Conservation (phyloP, 2,329 filamentous ascomycete species). For the Trichoderma endophyticum region DNA sequence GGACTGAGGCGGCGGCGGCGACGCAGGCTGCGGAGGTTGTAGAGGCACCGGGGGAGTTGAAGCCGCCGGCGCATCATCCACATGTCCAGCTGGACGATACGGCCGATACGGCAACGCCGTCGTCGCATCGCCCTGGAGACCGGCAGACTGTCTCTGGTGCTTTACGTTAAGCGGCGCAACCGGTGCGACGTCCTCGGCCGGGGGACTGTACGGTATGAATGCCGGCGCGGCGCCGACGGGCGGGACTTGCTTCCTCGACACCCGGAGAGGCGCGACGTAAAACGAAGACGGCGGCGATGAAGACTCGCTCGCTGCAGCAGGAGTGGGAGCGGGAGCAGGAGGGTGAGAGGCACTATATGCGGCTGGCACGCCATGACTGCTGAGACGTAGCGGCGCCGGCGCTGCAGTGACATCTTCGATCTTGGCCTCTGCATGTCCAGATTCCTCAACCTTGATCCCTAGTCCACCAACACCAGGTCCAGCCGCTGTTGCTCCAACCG, state of each 20-base stretch:
- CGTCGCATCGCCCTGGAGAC: not conserved
- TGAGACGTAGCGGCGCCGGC: not conserved
- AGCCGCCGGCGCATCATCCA: not conserved
- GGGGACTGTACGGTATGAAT: slow-evolving; percentile 32
- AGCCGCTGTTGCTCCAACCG: not conserved
- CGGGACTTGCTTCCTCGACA: slow-evolving; percentile 26
- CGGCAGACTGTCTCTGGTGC: not conserved
- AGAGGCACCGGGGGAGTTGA: not conserved
- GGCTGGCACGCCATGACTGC: not conserved
- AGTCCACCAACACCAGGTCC: not conserved
- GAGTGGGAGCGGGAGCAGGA: not conserved
- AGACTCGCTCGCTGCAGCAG: not conserved
- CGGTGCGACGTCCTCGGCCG: not conserved
- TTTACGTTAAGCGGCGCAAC: not conserved
- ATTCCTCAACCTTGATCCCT: not conserved
- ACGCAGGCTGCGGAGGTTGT: not conserved
- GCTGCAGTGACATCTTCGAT: not conserved
- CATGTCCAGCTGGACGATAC: slow-evolving; percentile 21
- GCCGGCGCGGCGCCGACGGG: slow-evolving; percentile 22
- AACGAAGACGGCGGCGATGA: slow-evolving; percentile 1
- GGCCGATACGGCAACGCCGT: slow-evolving; percentile 28
- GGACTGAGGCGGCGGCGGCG: slow-evolving; percentile 1
- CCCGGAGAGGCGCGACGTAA: slow-evolving; percentile 30
- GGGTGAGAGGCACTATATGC: not conserved
- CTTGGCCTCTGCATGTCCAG: not conserved